A percentile compares a stretch with the other conserved stretches of the same genome.
Conservation (phyloP, 192 early-diverging fungal species). For the Podila horticola region DNA sequence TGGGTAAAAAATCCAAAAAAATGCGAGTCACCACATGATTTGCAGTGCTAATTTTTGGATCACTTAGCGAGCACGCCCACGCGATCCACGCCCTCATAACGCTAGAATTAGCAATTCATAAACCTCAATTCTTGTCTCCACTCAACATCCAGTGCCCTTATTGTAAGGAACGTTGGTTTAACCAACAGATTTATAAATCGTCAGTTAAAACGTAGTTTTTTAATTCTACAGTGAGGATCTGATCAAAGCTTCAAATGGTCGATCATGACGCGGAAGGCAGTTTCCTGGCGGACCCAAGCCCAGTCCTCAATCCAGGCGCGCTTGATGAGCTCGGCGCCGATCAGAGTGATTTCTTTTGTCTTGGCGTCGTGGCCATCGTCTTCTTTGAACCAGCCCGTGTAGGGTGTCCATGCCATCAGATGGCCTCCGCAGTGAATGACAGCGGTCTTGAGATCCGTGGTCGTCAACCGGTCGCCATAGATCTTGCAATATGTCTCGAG, state of each 20-base stretch:
- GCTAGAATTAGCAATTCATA: no score
- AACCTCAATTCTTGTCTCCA: no score
- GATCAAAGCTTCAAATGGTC: conserved; percentile 42
- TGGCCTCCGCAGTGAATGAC: conserved; percentile 53
- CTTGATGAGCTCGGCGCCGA: conserved; percentile 47
- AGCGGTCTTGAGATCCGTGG: conserved; percentile 41
- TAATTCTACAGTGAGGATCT: conserved; percentile 26
- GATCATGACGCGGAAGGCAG: conserved; percentile 42
- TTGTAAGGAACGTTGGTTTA: no score
- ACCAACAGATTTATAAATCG: no score
- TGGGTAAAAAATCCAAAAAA: no score
- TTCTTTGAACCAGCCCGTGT: conserved; percentile 47
- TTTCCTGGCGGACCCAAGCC: conserved; percentile 52
- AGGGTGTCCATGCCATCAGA: conserved; percentile 49
- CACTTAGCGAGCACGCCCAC: no score
- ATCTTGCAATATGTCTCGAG: conserved; percentile 36
- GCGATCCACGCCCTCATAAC: no score
- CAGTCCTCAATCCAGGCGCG: conserved; percentile 53
- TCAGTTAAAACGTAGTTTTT: conserved; percentile 15
- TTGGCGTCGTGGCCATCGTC: conserved; percentile 43
- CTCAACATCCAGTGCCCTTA: no score
- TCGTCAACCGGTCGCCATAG: conserved; percentile 28
- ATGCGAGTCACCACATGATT: no score
- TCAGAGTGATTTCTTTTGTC: conserved; percentile 29
- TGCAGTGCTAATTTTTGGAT: no score